Evolutionary conservation across 1,139 yeast genomes (phyloP), one percentile per base, ranked within the genome.

Genomic region (Zygosaccharomyces pseudobailii): DNA sequence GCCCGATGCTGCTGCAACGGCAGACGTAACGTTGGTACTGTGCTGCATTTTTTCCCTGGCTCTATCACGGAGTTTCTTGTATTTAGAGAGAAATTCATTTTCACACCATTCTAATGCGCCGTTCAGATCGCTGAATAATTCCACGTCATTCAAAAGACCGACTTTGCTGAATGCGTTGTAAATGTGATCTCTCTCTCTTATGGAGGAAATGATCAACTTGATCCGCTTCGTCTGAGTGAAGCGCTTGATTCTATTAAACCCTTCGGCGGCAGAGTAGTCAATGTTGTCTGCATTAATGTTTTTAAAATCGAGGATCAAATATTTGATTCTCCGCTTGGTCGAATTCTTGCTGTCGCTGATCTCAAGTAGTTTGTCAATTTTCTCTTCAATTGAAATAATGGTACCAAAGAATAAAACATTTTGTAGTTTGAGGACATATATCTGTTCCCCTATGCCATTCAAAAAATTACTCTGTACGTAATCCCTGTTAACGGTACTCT

Each of bases 51-150:
- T 58, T 50, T 42, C 46, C 27, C 52, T 55, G 4, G 59, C 59
- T 30, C 57, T 59, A 20, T 57, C 59, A 31, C 65, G 59, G 25
- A 70, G 53, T 30, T 70, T 61, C 54, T 72, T 77, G 68, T 87
- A 89, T 42, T 87, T 82, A 41, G 79, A 74, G 58, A 92, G 74
- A 59, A 89, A 88, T 55, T 85, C 82, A 67, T 92, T 90, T 63
- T 92, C 99, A 72, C 97, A 88, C 96, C 96, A 90, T 67, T 92
- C 97, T 45, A 92, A 73, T 0, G 96, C 96, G 52, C 87, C 78
- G 62, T 94, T 92, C 54, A 92, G 74, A 48, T 87, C 84, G 49
- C 65, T 64, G 37, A 72, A 65, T 55, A 69, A 49, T 34, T 70
- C 72, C 21, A 71, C 71, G 34, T 66, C 71, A 17, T 71, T 81